phyloP scores from a whole-genome alignment of 1,284 basidiomycete genomes.

The Leccinum subfulvum region DNA sequence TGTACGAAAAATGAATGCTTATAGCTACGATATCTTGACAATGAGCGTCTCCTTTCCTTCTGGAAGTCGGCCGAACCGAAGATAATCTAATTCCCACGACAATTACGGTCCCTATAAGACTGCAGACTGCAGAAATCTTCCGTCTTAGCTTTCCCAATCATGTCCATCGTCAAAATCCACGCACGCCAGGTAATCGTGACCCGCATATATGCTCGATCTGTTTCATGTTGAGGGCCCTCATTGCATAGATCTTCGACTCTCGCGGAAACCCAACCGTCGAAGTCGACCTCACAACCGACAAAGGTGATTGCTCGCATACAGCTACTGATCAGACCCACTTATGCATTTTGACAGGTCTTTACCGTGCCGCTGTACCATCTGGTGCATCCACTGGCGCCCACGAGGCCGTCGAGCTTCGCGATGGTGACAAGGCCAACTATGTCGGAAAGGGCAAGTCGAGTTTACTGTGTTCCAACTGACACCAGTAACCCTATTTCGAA shows the following conservation, averaged over 20 bases:
- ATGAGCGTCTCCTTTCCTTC: background rate
- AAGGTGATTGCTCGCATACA: constrained; percentile 53
- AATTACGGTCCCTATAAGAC: constrained; percentile 28
- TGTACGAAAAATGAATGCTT: background rate
- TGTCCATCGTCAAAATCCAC: constrained; percentile 86
- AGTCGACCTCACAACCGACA: constrained; percentile 87
- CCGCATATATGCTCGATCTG: constrained; percentile 8
- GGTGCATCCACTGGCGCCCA: constrained; percentile 98
- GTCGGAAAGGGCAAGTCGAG: constrained; percentile 84
- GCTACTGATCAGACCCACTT: constrained; percentile 4
- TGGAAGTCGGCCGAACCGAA: background rate
- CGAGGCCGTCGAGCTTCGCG: constrained; percentile 98
- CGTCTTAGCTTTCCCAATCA: constrained; percentile 43
- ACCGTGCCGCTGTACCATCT: constrained; percentile 94
- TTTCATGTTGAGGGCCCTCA: constrained; percentile 9
- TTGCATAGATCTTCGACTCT: constrained; percentile 90
- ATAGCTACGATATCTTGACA: background rate
- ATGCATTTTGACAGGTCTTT: constrained; percentile 64
- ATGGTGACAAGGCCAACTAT: constrained; percentile 91
- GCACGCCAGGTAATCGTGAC: constrained; percentile 74
- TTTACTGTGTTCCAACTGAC: background rate
- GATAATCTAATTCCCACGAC: constrained; percentile 36
- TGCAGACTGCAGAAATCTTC: constrained; percentile 6
- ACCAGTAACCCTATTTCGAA: constrained; percentile 3
- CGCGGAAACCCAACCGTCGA: constrained; percentile 96